phyloP scores from a whole-genome alignment of 768 basidiomycete species.

The Termitomyces sp. region DNA sequence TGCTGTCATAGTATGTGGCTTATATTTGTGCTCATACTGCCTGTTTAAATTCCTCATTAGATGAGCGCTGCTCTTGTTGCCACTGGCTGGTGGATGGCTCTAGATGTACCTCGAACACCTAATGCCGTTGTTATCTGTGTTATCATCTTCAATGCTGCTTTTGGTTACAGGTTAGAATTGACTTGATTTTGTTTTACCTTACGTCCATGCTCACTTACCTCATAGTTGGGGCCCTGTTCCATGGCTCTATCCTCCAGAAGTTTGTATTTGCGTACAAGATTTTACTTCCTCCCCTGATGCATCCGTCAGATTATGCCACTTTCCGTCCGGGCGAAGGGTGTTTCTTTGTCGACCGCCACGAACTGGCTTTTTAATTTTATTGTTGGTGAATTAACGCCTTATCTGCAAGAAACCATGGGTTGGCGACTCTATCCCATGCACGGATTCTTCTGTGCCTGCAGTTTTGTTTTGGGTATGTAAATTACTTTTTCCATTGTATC shows the following conservation, averaged over 20 bases:
- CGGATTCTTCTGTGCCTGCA: constrained; percentile 84
- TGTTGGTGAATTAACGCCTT: constrained; percentile 84
- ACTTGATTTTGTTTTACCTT: background rate
- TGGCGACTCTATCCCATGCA: constrained; percentile 98
- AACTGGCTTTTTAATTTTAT: constrained; percentile 88
- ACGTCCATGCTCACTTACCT: background rate
- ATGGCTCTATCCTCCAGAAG: constrained; percentile 87
- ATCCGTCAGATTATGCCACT: constrained; percentile 78
- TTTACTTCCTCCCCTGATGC: background rate
- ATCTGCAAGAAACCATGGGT: constrained; percentile 77
- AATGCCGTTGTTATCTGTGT: constrained; percentile 85
- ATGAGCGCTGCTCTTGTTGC: constrained; percentile 78
- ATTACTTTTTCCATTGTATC: background rate
- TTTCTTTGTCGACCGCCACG: constrained; percentile 88
- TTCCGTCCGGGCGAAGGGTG: constrained; percentile 89
- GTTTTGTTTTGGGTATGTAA: constrained; percentile 67
- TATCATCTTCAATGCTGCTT: constrained; percentile 89
- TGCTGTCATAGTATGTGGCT: constrained; percentile 52
- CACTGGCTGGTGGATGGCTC: constrained; percentile 92
- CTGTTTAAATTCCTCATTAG: constrained; percentile 26
- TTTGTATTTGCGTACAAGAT: constrained; percentile 19
- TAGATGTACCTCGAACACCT: constrained; percentile 82
- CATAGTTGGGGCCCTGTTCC: constrained; percentile 81
- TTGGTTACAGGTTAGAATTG: constrained; percentile 66
- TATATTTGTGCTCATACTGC: background rate